phyloP scores from a whole-genome alignment of 108 stramenopile genomes.

The Pelagomonas calceolata region DNA sequence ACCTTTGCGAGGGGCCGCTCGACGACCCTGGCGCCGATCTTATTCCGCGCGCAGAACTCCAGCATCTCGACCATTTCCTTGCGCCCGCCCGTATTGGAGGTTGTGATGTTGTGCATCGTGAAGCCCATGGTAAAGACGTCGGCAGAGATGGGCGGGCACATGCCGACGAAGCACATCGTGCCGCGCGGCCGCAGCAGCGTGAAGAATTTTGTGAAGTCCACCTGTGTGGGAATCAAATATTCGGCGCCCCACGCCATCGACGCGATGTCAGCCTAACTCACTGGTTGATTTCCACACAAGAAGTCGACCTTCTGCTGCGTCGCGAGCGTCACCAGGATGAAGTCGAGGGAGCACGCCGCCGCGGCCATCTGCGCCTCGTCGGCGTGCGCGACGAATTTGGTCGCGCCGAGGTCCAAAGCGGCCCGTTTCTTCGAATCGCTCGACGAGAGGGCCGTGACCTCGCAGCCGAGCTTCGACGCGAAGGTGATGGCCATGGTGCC shows the following conservation, averaged over 20 bases:
- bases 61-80: neutral
- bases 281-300: too few relatives aligned
- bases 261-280: too few relatives aligned
- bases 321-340: neutral
- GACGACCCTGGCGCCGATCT: neutral
- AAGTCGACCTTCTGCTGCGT: too few relatives aligned
- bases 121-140: slow-evolving; percentile 8
- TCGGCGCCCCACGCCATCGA: too few relatives aligned
- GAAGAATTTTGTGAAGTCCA: too few relatives aligned
- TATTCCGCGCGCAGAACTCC: neutral
- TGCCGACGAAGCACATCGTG: neutral
- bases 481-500: slow-evolving; percentile 21
- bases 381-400: too few relatives aligned
- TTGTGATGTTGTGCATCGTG: slow-evolving; percentile 12
- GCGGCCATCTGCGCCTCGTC: neutral
- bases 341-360: neutral
- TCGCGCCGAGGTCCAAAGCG: too few relatives aligned
- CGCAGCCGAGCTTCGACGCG: slow-evolving; percentile 9
- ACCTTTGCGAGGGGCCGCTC: neutral
- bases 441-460: slow-evolving; percentile 9
- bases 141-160: slow-evolving; percentile 1
- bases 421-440: neutral
- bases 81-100: neutral
- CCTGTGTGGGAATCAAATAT: too few relatives aligned
- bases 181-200: too few relatives aligned